Percentiles rank a stretch among this genome's conserved stretches.
phyloP scores from a whole-genome alignment of 2,329 filamentous ascomycete genomes.

The Sarocladium strictum region DNA sequence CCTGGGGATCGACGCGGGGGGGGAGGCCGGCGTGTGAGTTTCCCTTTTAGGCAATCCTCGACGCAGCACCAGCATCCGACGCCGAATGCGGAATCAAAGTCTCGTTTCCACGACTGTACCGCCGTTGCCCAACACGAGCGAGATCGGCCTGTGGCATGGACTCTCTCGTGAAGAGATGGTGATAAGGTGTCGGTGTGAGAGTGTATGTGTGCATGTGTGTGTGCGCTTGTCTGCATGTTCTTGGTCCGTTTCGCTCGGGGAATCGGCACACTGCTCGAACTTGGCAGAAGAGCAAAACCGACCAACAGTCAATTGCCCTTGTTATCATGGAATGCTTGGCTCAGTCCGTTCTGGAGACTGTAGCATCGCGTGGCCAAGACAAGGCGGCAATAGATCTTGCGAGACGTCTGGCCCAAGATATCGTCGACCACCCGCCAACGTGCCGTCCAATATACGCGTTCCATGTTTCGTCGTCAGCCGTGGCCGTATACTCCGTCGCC shows the following conservation, averaged over 20 bases:
- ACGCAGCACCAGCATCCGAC: slow-evolving; percentile 1
- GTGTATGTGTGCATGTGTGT: no score
- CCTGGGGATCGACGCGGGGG: not conserved
- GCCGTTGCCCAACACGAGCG: not conserved
- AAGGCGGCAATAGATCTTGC: not conserved
- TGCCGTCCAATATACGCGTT: not conserved
- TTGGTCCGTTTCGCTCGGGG: not conserved
- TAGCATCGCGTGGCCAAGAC: slow-evolving; percentile 2
- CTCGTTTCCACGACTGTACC: not conserved
- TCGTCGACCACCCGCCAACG: not conserved
- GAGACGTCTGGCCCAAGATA: slow-evolving; percentile 1
- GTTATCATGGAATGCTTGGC: no score
- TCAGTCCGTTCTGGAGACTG: no score
- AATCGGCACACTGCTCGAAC: not conserved
- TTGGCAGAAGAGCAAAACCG: not conserved
- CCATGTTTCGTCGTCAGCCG: not conserved
- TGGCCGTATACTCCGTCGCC: no score
- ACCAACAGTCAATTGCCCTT: not conserved
- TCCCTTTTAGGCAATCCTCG: not conserved
- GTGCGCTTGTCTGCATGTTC: no score
- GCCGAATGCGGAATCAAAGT: not conserved
- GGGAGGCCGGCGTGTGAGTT: slow-evolving; percentile 1
- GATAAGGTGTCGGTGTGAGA: no score
- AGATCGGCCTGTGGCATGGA: not conserved
- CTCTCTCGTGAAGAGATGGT: not conserved